These are phyloP conservation scores for Pyrenula aspistea DNA, from an alignment of 495 filamentous ascomycete species.

Conservation along the genomic window DNA sequence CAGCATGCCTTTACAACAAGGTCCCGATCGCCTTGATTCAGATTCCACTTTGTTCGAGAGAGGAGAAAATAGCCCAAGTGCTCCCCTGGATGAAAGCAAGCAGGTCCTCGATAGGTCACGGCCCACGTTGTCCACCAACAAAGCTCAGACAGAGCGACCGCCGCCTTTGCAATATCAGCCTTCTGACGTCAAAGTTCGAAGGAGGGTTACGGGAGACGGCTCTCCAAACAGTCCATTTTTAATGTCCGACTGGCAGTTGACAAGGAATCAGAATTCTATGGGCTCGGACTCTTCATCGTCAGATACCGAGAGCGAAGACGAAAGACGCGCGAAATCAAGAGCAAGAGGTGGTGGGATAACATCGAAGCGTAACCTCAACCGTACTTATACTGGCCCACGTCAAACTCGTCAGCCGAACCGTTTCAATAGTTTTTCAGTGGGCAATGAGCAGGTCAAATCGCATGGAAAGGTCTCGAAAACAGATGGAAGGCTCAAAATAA, in stretches of 20 bases:
- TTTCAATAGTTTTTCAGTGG: conserved; percentile 29
- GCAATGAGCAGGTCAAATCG: conserved; percentile 51
- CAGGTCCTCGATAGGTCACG: background rate
- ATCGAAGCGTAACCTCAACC: background rate
- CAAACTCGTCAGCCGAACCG: background rate
- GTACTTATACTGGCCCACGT: background rate
- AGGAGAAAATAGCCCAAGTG: background rate
- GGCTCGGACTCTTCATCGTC: background rate
- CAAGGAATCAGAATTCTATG: background rate
- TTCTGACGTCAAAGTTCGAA: background rate
- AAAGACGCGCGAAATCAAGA: background rate
- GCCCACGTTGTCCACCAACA: background rate
- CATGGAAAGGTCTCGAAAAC: conserved; percentile 51
- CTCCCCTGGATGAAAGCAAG: background rate
- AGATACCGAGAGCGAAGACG: background rate
- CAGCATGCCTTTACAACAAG: background rate
- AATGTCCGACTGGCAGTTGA: background rate
- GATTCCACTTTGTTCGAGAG: background rate
- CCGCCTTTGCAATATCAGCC: background rate
- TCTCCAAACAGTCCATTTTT: background rate
- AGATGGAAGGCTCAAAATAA: conserved; percentile 61
- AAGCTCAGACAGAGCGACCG: background rate
- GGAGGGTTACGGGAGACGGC: background rate
- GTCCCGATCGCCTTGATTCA: background rate
- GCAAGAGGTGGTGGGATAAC: background rate